Percentiles rank a stretch among this genome's conserved stretches.
These are phyloP conservation scores for Venturia effusa DNA, from an alignment of 2,329 filamentous ascomycete species.

Conservation along the genomic window DNA sequence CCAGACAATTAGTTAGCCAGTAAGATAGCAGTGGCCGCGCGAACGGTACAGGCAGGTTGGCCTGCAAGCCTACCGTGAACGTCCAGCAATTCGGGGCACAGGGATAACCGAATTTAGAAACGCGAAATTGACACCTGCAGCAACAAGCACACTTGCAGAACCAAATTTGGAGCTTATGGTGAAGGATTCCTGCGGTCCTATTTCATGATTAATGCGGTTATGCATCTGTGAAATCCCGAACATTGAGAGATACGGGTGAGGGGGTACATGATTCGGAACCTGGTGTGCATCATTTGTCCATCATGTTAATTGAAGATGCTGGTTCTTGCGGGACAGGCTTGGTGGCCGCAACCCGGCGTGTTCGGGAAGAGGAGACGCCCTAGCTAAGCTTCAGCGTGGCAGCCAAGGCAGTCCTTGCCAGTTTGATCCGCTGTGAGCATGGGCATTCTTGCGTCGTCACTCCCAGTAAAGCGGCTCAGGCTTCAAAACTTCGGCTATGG, in stretches of 20 bases:
- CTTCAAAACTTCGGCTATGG: background rate
- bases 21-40: background rate
- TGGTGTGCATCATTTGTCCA: background rate
- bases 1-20: background rate
- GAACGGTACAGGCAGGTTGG: background rate
- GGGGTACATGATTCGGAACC: background rate
- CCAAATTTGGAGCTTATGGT: background rate
- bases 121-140: background rate
- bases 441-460: background rate
- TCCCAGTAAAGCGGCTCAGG: conserved; percentile 3
- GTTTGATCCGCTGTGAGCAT: background rate
- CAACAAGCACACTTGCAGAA: background rate
- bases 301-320: background rate
- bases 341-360: background rate
- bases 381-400: background rate
- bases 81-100: conserved; percentile 3
- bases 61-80: background rate
- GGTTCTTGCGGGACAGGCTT: background rate
- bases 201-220: background rate
- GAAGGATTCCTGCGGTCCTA: background rate
- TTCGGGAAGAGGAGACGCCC: background rate
- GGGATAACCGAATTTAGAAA: background rate
- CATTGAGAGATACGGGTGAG: background rate
- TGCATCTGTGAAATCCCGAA: background rate
- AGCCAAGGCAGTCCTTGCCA: background rate